phyloP scores from a whole-genome alignment of 805 yeast species.

The Ogataea methylovora region DNA sequence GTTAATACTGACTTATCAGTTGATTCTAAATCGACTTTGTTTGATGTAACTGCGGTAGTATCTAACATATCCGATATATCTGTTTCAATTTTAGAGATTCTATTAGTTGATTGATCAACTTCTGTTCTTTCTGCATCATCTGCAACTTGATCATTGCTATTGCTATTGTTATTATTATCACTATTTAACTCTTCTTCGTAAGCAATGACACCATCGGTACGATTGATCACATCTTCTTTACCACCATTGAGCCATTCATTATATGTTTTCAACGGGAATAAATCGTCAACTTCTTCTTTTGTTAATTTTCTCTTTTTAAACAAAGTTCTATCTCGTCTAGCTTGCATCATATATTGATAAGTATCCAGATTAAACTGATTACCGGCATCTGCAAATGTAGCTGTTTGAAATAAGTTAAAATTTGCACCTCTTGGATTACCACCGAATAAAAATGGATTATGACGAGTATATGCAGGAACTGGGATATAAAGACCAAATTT shows the following conservation, averaged over 20 bases:
- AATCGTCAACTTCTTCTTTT: conserved; percentile 48
- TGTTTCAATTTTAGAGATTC: too few species aligned
- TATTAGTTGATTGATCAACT: too few species aligned
- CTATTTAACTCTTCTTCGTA: conserved; percentile 32
- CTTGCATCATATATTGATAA: not conserved
- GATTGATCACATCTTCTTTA: conserved; percentile 38
- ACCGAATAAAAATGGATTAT: not conserved
- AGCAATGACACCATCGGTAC: conserved; percentile 30
- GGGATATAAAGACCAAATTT: conserved; percentile 46
- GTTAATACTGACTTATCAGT: too few species aligned
- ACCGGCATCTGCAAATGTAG: not conserved
- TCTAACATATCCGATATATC: too few species aligned
- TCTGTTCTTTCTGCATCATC: conserved; percentile 1
- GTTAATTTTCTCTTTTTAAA: conserved; percentile 40
- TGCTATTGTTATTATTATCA: conserved; percentile 13
- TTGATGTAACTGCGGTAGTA: too few species aligned
- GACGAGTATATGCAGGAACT: conserved; percentile 18
- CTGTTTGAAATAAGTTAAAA: too few species aligned
- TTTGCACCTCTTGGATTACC: not conserved
- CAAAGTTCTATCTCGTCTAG: not conserved
- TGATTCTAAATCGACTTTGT: too few species aligned
- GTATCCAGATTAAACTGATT: not conserved
- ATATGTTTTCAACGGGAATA: conserved; percentile 54
- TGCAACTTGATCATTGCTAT: conserved; percentile 1
- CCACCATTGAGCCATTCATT: conserved; percentile 58